These are phyloP conservation scores for Paecilomyces formosus DNA, from an alignment of 2,329 filamentous ascomycete genomes.

Conservation along the genomic window DNA sequence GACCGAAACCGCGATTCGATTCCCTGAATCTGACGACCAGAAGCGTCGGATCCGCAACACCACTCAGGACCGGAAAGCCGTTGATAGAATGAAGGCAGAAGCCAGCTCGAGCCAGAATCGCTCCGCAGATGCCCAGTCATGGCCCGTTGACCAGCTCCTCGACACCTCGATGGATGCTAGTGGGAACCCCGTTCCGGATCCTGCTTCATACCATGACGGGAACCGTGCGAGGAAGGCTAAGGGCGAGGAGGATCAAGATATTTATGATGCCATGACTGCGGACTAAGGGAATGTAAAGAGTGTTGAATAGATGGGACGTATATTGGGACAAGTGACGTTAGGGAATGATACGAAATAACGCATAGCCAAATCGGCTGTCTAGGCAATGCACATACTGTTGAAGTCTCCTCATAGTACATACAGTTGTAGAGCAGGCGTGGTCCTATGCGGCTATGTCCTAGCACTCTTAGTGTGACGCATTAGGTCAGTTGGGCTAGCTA, in stretches of 20 bases:
- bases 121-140: constrained; percentile 9
- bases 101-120: constrained; percentile 3
- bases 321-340: background rate
- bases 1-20: constrained; percentile 17
- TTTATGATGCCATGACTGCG: constrained; percentile 13
- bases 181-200: constrained; percentile 27
- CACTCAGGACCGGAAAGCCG: constrained; percentile 16
- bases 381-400: background rate
- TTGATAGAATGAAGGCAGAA: constrained; percentile 8
- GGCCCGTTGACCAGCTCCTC: constrained; percentile 21
- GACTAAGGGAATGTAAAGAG: background rate
- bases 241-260: constrained; percentile 18
- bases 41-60: constrained; percentile 13
- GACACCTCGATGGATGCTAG: constrained; percentile 20
- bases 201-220: constrained; percentile 14
- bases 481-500: too few species aligned
- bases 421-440: background rate
- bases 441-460: background rate
- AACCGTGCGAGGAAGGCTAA: constrained; percentile 10
- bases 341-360: background rate
- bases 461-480: too few species aligned
- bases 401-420: background rate
- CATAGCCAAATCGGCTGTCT: background rate
- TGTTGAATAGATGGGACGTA: background rate
- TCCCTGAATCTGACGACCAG: constrained; percentile 13